Evolutionary conservation across 805 yeast genomes (phyloP), one percentile per base, ranked within the genome.

Genomic region (Suhomyces faveliae): DNA sequence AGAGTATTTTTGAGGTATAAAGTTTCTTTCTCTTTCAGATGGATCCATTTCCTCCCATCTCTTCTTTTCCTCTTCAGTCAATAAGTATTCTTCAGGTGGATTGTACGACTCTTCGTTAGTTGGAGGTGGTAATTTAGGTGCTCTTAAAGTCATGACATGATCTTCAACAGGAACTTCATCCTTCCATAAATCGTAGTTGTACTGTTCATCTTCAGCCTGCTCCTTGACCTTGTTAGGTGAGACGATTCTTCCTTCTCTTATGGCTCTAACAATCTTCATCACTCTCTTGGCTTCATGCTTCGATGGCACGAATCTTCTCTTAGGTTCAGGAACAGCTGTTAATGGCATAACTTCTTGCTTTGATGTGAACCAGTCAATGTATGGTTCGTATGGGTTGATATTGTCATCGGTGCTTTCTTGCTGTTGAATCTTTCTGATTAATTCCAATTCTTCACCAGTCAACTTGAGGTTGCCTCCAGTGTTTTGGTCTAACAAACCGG

Each of bases 111-210:
- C 97, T 56, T 92, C 99, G 63, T 94, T 83, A 0, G 97, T 89
- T 49, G 99, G 99, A 29, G 97, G 98, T 12, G 96, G 83, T 58
- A 89, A 58, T 67, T 94, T 92, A 33, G 99, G 99, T 12, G 99
- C 99, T 63, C 96, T 82, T 58, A 92, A 74, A 53, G 82, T 89
- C 96, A 90, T 90, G 41, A 89, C 74, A 67, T 91, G 96, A 61
- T 90, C 96, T 30, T 71, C 68, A 3, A 76, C 64, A 44, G 78
- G 81, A 35, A 57, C 62, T 38, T 74, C 78, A 41, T 80, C 80
- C 42, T 83, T 81, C 99, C 99, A 94, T 49, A 94, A 76, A 67
- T 94, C 97, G 63, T 78, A 89, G 55, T 77, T 77, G 46, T 64
- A 61, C 51, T 79, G 79, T 50, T 77, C 83, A 52, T 77, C 78